Conservation (phyloP, 495 filamentous ascomycete species). For the Neurospora sp. region DNA sequence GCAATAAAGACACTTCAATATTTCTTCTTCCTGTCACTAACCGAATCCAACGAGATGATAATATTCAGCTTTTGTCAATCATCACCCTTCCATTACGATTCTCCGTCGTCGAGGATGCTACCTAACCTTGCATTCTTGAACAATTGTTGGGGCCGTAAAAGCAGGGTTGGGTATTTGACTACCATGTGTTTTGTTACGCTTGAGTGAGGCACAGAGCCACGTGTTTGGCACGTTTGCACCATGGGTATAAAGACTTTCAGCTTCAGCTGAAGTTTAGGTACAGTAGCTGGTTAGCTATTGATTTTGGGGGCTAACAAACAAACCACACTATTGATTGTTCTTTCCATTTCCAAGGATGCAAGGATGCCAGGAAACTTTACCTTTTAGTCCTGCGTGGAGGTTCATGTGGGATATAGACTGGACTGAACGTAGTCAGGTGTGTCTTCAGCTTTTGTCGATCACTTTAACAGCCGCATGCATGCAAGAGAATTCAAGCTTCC, state of each 20-base stretch:
- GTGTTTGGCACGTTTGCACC: neutral
- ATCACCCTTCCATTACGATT: too few species aligned
- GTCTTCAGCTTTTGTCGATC: neutral
- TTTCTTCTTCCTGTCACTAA: too few species aligned
- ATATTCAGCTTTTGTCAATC: too few species aligned
- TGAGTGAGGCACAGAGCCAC: neutral
- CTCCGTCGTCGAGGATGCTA: too few species aligned
- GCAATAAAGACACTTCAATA: too few species aligned
- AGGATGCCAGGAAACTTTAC: neutral
- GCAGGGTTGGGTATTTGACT: too few species aligned
- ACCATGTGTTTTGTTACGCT: neutral
- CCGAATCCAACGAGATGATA: too few species aligned
- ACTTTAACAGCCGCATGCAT: neutral
- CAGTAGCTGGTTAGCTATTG: neutral
- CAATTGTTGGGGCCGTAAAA: too few species aligned
- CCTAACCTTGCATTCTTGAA: too few species aligned
- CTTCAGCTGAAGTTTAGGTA: neutral
- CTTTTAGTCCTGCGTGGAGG: neutral
- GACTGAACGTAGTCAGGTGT: too few species aligned
- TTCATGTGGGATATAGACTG: neutral
- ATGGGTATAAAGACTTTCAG: neutral
- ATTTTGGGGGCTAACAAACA: neutral
- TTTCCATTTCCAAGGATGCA: neutral
- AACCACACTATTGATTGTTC: neutral
- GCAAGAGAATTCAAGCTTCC: neutral